Percentiles rank a stretch among this genome's conserved stretches.
Evolutionary conservation across 2,329 filamentous ascomycete genomes (phyloP).

Genomic region (Fusarium sp.): DNA sequence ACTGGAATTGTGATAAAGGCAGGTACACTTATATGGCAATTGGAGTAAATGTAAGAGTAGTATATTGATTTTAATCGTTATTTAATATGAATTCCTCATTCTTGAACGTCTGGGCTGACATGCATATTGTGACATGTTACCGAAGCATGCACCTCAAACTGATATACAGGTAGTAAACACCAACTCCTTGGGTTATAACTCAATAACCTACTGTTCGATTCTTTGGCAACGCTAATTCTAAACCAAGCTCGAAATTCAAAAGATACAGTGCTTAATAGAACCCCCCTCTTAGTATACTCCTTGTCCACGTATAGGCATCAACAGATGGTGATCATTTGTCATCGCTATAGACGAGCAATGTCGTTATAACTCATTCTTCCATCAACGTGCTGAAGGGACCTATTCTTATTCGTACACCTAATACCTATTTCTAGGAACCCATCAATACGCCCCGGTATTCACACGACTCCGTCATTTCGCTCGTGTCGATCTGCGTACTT

Average conservation of each 20-base stretch:
- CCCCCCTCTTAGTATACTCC: background rate
- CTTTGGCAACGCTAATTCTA: constrained; percentile 20
- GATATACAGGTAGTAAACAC: too few species aligned
- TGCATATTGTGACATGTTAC: background rate
- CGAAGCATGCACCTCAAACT: too few species aligned
- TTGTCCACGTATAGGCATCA: constrained; percentile 6
- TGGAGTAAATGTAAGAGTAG: background rate
- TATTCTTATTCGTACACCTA: constrained; percentile 35
- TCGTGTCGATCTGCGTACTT: constrained; percentile 20
- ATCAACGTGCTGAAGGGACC: constrained; percentile 5
- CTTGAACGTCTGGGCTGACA: background rate
- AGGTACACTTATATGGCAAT: background rate
- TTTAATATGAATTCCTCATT: too few species aligned
- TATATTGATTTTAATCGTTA: too few species aligned
- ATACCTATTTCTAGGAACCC: constrained; percentile 10
- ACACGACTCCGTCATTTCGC: constrained; percentile 6
- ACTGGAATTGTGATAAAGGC: constrained; percentile 1
- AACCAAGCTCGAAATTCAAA: constrained; percentile 16
- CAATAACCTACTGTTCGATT: constrained; percentile 12
- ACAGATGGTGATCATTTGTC: constrained; percentile 3
- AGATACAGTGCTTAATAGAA: constrained; percentile 1
- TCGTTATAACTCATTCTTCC: constrained; percentile 12
- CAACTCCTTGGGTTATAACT: too few species aligned
- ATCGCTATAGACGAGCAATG: background rate
- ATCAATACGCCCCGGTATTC: constrained; percentile 18